Conservation (phyloP, 2,329 filamentous ascomycete genomes). For the Colletotrichum liriopes region DNA sequence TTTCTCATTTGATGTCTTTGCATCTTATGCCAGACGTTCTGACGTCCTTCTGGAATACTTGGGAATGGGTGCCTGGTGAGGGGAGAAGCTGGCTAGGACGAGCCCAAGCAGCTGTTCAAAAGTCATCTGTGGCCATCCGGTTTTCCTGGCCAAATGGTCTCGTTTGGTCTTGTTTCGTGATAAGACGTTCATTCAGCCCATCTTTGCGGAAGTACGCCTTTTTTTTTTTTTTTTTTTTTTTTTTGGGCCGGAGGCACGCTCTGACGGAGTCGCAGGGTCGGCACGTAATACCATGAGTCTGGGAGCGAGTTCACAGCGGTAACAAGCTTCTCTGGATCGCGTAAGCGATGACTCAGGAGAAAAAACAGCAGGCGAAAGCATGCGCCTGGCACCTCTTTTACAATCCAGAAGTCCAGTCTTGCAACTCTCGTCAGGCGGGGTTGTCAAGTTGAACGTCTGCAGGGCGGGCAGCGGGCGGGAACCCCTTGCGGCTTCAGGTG, state of each 20-base stretch:
- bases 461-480: slow-evolving; percentile 7
- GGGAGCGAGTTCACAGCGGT: too few relatives aligned
- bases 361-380: neutral
- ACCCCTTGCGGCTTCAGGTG: slow-evolving; percentile 28
- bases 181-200: slow-evolving; percentile 28
- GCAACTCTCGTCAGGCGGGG: slow-evolving; percentile 2
- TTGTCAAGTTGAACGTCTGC: neutral
- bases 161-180: slow-evolving; percentile 31
- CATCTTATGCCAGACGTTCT: slow-evolving; percentile 24
- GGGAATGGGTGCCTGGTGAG: neutral
- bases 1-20: slow-evolving; percentile 9
- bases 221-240: neutral
- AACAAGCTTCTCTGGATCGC: neutral
- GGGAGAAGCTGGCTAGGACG: slow-evolving; percentile 17
- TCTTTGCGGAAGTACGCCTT: slow-evolving; percentile 1
- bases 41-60: slow-evolving; percentile 29
- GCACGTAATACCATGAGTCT: slow-evolving; percentile 26
- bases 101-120: neutral
- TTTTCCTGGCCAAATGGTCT: slow-evolving; percentile 15
- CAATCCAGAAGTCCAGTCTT: neutral
- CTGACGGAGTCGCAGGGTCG: slow-evolving; percentile 29
- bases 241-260: neutral
- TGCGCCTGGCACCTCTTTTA: neutral
- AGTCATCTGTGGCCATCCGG: slow-evolving; percentile 17
- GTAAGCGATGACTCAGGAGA: slow-evolving; percentile 20